phyloP scores from a whole-genome alignment of 163 green algal genomes.

The Scenedesmus sp. region DNA sequence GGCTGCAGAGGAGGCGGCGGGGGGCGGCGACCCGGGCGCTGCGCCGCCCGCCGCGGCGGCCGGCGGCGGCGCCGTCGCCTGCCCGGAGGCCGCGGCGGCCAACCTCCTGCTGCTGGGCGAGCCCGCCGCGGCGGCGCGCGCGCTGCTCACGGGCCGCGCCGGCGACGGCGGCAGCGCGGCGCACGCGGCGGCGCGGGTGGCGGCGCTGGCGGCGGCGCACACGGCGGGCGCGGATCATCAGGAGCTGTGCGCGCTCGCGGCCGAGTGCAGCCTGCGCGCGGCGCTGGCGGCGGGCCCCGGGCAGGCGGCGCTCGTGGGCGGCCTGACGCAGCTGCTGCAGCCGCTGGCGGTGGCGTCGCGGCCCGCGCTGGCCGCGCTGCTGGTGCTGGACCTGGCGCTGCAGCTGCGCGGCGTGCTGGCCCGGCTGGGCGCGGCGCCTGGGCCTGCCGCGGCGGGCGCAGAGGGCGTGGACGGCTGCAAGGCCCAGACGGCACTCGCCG shows the following conservation, averaged over 20 bases:
- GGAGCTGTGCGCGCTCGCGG: not conserved
- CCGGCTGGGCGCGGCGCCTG: not conserved
- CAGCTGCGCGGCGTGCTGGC: slow-evolving; percentile 1
- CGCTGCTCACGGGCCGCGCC: not conserved
- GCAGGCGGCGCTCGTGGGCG: not conserved
- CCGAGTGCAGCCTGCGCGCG: not conserved
- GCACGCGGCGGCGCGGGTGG: slow-evolving; percentile 1
- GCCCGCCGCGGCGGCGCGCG: not conserved
- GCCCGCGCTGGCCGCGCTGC: not conserved
- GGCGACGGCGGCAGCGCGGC: not conserved
- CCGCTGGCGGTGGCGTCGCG: too few relatives aligned
- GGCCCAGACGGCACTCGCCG: too few relatives aligned
- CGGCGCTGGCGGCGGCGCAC: slow-evolving; percentile 3
- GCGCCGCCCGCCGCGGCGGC: too few relatives aligned
- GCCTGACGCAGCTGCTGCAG: slow-evolving; percentile 1
- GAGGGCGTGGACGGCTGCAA: too few relatives aligned
- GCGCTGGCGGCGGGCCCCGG: not conserved
- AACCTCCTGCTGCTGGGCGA: slow-evolving; percentile 3
- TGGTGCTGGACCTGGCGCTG: not conserved
- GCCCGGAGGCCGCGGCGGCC: not conserved
- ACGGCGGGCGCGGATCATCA: slow-evolving; percentile 6
- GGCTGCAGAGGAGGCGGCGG: not conserved
- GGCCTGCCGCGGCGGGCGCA: not conserved
- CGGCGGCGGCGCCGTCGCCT: too few relatives aligned
- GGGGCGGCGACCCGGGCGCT: too few relatives aligned